Percentiles rank a stretch among this genome's conserved stretches.
Evolutionary conservation across 2,329 filamentous ascomycete genomes (phyloP).

Genomic region (Epichloe elymi): DNA sequence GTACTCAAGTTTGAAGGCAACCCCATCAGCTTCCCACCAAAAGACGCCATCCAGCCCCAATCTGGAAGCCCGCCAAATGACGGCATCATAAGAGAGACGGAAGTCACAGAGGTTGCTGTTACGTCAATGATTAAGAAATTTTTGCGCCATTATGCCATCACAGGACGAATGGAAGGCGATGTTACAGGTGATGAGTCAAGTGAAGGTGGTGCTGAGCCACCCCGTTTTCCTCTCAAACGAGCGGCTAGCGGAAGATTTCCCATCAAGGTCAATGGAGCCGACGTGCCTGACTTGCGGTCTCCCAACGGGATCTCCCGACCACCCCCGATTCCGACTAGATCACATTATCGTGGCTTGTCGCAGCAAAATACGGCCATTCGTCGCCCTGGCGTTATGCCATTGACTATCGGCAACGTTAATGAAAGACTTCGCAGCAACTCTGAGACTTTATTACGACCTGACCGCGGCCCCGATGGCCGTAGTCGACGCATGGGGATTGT

Average conservation of each 20-base stretch:
- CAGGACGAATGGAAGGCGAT: slow-evolving; percentile 40
- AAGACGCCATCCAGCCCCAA: slow-evolving; percentile 50
- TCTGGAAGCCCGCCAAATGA: slow-evolving; percentile 43
- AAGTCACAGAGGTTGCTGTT: slow-evolving; percentile 47
- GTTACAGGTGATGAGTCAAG: slow-evolving; percentile 48
- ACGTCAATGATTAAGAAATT: slow-evolving; percentile 51
- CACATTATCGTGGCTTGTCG: slow-evolving; percentile 65
- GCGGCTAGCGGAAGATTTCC: slow-evolving; percentile 53
- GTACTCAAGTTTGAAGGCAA: slow-evolving; percentile 86
- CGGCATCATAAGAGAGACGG: slow-evolving; percentile 39
- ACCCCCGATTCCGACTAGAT: slow-evolving; percentile 62
- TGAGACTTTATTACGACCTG: slow-evolving; percentile 42
- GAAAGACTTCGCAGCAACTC: slow-evolving; percentile 56
- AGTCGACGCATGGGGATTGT: slow-evolving; percentile 52
- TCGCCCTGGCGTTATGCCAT: slow-evolving; percentile 58
- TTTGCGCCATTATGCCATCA: slow-evolving; percentile 38
- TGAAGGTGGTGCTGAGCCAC: slow-evolving; percentile 62
- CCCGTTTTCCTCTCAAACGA: slow-evolving; percentile 53
- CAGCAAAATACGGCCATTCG: slow-evolving; percentile 53
- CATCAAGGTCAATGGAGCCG: slow-evolving; percentile 60
- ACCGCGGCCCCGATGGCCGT: slow-evolving; percentile 37
- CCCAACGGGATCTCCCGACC: slow-evolving; percentile 47
- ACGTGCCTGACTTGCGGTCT: slow-evolving; percentile 54
- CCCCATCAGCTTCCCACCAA: slow-evolving; percentile 67
- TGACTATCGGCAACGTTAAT: slow-evolving; percentile 55